A percentile compares a stretch with the other conserved stretches of the same genome.
phyloP scores from a whole-genome alignment of 1,284 basidiomycete species.

The Boletus austroedulis region DNA sequence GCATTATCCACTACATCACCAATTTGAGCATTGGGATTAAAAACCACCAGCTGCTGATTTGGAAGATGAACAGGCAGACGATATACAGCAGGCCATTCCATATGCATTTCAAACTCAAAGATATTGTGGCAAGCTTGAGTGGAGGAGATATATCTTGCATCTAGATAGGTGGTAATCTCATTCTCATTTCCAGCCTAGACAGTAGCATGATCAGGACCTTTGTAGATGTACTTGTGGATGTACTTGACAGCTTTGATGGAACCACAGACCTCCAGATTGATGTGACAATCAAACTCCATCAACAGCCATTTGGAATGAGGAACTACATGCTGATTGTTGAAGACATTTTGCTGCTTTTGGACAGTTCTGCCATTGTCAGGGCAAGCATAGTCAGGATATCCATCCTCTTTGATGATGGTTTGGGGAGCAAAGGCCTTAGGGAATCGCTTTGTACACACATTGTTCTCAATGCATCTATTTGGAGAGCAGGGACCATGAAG shows the following conservation, averaged over 20 bases:
- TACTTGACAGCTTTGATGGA: conserved; percentile 40
- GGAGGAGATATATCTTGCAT: conserved; percentile 15
- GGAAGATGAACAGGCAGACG: conserved; percentile 13
- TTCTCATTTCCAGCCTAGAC: conserved; percentile 11
- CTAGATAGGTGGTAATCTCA: conserved; percentile 16
- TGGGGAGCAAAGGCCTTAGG: neutral
- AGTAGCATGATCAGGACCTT: conserved; percentile 38
- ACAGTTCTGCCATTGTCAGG: conserved; percentile 10
- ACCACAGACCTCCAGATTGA: conserved; percentile 42
- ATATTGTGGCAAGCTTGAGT: neutral
- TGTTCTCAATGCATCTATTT: conserved; percentile 2
- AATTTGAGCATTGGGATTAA: too few species aligned
- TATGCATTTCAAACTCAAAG: conserved; percentile 21
- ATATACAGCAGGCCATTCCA: conserved; percentile 16
- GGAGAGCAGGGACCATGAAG: conserved; percentile 10
- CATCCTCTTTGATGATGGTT: conserved; percentile 11
- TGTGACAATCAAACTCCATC: conserved; percentile 42
- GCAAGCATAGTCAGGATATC: conserved; percentile 12
- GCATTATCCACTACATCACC: neutral
- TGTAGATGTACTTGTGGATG: conserved; percentile 45
- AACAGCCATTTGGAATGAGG: conserved; percentile 7
- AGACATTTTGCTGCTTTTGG: neutral
- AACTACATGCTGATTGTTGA: neutral
- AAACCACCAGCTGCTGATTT: conserved; percentile 35
- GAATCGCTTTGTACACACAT: conserved; percentile 8